Percentiles rank a stretch among this genome's conserved stretches.
Conservation (phyloP, 495 filamentous ascomycete genomes). For the Bacidia rubella region DNA sequence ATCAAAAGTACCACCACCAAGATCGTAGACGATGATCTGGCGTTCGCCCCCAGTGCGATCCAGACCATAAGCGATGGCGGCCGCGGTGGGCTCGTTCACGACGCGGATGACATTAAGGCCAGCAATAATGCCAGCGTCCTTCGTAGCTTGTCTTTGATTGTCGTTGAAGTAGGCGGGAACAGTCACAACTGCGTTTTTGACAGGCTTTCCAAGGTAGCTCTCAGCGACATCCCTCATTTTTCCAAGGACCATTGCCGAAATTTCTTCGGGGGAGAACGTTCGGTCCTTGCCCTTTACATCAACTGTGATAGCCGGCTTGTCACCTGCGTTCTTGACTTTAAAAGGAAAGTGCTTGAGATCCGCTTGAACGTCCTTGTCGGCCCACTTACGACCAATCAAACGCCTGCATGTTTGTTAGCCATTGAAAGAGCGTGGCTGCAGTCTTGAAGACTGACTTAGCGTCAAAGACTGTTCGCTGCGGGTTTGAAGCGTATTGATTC, state of each 20-base stretch:
- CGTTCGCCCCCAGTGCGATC: constrained; percentile 77
- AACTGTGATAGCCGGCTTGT: constrained; percentile 68
- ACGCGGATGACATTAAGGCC: constrained; percentile 95
- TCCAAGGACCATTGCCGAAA: constrained; percentile 74
- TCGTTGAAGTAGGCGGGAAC: constrained; percentile 99
- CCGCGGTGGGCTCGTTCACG: constrained; percentile 88
- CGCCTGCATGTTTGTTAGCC: constrained; percentile 38
- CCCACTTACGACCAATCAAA: constrained; percentile 79
- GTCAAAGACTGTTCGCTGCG: constrained; percentile 76
- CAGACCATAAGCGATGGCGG: constrained; percentile 63
- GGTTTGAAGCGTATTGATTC: constrained; percentile 97
- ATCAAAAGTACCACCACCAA: constrained; percentile 99
- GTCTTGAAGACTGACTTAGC: constrained; percentile 53
- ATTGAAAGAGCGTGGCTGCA: constrained; percentile 5
- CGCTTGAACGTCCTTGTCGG: constrained; percentile 69
- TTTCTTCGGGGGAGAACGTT: constrained; percentile 74
- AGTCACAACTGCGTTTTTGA: constrained; percentile 93
- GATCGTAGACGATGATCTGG: constrained; percentile 93
- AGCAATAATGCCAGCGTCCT: constrained; percentile 87
- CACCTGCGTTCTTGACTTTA: constrained; percentile 69
- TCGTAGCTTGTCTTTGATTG: constrained; percentile 94
- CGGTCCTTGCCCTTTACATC: constrained; percentile 59
- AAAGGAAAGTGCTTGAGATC: constrained; percentile 89
- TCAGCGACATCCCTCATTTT: constrained; percentile 99
- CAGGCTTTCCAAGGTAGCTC: constrained; percentile 83